Conservation (phyloP, 352 stramenopile genomes). For the Globisporangium perplexum region DNA sequence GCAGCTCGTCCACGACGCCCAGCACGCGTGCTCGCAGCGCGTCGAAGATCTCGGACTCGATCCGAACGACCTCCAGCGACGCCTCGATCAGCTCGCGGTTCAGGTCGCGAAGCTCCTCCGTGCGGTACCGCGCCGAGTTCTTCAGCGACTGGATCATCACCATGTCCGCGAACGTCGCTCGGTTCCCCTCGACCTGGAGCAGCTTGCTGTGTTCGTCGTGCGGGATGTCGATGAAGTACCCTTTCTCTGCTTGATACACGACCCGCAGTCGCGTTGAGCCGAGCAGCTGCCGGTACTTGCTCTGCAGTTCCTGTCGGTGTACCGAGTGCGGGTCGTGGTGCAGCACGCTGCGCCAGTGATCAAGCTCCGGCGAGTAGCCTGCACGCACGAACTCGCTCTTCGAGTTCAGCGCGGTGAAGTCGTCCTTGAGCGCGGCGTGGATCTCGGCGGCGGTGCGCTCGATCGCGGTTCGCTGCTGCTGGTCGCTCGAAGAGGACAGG, state of each 20-base stretch:
- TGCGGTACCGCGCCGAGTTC: conserved; percentile 60
- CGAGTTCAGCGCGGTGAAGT: conserved; percentile 52
- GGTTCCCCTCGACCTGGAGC: conserved; percentile 16
- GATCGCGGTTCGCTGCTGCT: conserved; percentile 16
- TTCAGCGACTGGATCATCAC: conserved; percentile 64
- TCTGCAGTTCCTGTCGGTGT: conserved; percentile 39
- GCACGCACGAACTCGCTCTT: conserved; percentile 48
- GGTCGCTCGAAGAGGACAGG: conserved; percentile 14
- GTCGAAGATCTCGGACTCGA: conserved; percentile 59
- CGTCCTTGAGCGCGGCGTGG: conserved; percentile 51
- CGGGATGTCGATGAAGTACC: conserved; percentile 61
- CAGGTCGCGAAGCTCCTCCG: conserved; percentile 49
- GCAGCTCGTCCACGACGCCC: conserved; percentile 21
- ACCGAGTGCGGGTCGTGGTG: conserved; percentile 32
- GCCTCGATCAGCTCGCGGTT: conserved; percentile 61
- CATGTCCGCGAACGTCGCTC: conserved; percentile 26
- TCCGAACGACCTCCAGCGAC: conserved; percentile 34
- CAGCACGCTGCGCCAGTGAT: conserved; percentile 51
- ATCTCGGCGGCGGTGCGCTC: conserved; percentile 30
- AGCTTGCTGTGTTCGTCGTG: conserved; percentile 54
- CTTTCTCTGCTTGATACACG: conserved; percentile 52
- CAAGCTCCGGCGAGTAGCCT: conserved; percentile 53
- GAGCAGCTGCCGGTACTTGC: conserved; percentile 51
- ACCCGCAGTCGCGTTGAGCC: conserved; percentile 54
- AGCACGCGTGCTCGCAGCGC: conserved; percentile 30